Percentiles rank a stretch among this genome's conserved stretches.
Evolutionary conservation across 768 basidiomycete genomes (phyloP).

Genomic region (Naganishia onofrii): DNA sequence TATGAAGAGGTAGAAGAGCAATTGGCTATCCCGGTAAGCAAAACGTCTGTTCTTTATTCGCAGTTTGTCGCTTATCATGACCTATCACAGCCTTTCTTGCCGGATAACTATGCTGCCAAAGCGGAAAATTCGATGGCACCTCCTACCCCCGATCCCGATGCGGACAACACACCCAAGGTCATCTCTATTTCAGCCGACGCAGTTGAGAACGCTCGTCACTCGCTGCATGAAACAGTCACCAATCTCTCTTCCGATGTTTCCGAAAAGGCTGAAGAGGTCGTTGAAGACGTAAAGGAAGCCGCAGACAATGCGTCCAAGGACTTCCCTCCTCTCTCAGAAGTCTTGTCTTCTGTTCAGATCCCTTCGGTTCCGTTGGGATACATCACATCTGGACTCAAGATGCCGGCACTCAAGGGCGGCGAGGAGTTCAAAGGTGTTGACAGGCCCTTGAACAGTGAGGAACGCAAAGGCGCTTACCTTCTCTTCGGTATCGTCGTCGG

Average conservation of each 20-base stretch:
- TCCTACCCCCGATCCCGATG: conserved; percentile 41
- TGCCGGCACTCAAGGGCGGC: conserved; percentile 25
- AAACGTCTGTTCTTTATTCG: background rate
- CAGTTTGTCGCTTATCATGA: background rate
- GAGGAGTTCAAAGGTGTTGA: conserved; percentile 38
- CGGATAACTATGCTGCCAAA: conserved; percentile 64
- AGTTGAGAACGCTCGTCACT: conserved; percentile 58
- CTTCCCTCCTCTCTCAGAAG: conserved; percentile 37
- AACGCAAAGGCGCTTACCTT: conserved; percentile 58
- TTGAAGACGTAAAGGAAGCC: conserved; percentile 8
- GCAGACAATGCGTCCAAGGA: conserved; percentile 14
- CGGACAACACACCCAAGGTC: conserved; percentile 55
- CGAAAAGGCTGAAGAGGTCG: conserved; percentile 36
- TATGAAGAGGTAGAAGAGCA: conserved; percentile 40
- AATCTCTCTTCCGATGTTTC: conserved; percentile 9
- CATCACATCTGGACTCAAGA: conserved; percentile 20
- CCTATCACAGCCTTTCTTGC: conserved; percentile 59
- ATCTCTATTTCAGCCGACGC: conserved; percentile 58
- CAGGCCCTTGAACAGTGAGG: conserved; percentile 52
- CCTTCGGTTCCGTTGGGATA: conserved; percentile 24
- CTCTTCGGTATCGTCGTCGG: conserved; percentile 58
- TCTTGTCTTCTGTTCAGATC: conserved; percentile 33
- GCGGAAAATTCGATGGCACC: conserved; percentile 43
- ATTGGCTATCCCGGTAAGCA: conserved; percentile 33
- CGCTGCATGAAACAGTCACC: conserved; percentile 48